Conservation (phyloP, 2,329 filamentous ascomycete genomes). For the Chaetomium olivaceum region DNA sequence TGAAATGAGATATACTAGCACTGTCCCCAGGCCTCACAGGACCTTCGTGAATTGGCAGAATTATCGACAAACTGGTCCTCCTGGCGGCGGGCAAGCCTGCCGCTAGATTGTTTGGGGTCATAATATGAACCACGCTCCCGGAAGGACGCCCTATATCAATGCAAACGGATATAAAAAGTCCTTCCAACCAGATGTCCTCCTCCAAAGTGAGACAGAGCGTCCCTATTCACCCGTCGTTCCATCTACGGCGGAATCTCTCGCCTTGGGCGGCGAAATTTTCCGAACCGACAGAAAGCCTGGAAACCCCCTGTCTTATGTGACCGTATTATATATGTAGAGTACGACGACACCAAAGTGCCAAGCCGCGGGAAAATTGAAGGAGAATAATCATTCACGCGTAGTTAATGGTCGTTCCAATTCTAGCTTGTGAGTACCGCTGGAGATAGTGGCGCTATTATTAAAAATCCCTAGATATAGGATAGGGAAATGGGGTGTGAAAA, state of each 20-base stretch:
- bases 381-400: background rate
- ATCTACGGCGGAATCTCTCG: background rate
- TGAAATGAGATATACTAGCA: no score
- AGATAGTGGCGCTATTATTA: background rate
- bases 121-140: no score
- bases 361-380: background rate
- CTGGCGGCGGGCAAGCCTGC: no score
- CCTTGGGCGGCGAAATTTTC: background rate
- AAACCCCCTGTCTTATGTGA: background rate
- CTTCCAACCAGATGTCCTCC: background rate
- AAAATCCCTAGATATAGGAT: background rate
- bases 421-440: background rate
- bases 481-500: no score
- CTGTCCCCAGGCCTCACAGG: no score
- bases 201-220: background rate
- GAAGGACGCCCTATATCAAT: background rate
- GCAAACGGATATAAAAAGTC: background rate
- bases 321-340: background rate
- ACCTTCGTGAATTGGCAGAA: no score
- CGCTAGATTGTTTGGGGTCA: no score
- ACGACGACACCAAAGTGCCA: background rate
- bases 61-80: no score
- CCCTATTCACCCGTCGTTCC: background rate
- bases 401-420: background rate
- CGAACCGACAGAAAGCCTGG: background rate